phyloP scores from a whole-genome alignment of 2,329 filamentous ascomycete genomes.

The Alternaria angustiovoidea region DNA sequence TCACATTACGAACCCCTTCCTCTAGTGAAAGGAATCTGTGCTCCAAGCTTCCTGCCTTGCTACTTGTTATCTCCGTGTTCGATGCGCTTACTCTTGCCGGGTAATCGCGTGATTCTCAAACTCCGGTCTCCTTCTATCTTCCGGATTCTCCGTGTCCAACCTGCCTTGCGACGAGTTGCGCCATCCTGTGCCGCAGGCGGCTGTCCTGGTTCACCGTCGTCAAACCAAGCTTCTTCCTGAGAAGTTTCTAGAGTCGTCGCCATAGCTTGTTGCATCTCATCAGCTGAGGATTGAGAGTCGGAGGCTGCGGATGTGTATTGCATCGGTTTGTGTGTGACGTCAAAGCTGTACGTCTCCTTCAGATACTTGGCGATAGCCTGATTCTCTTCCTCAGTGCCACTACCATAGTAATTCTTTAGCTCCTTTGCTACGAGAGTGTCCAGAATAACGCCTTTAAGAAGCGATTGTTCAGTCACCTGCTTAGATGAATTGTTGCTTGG shows the following conservation, averaged over 20 bases:
- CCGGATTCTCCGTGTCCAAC: neutral
- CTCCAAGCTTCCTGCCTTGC: neutral
- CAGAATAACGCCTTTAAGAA: slow-evolving; percentile 21
- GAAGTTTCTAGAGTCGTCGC: neutral
- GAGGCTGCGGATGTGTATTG: slow-evolving; percentile 4
- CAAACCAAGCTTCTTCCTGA: neutral
- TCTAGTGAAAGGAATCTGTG: slow-evolving; percentile 6
- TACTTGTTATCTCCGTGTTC: neutral
- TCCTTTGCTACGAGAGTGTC: slow-evolving; percentile 32
- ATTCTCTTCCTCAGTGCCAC: slow-evolving; percentile 29
- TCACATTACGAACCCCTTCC: neutral
- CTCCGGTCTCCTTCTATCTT: neutral
- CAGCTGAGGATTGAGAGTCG: slow-evolving; percentile 18
- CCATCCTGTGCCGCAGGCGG: neutral
- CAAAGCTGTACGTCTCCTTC: slow-evolving; percentile 25
- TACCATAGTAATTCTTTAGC: slow-evolving; percentile 28
- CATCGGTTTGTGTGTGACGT: slow-evolving; percentile 15
- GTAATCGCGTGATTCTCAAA: neutral
- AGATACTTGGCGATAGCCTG: slow-evolving; percentile 29
- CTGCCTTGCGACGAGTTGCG: neutral
- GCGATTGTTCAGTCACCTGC: slow-evolving; percentile 9
- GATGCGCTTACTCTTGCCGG: neutral
- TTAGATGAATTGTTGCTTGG: slow-evolving; percentile 1
- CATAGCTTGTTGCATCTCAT: slow-evolving; percentile 22
- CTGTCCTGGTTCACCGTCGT: neutral